Conservation (phyloP, 1,284 basidiomycete species). For the Irpex rosettiformis region DNA sequence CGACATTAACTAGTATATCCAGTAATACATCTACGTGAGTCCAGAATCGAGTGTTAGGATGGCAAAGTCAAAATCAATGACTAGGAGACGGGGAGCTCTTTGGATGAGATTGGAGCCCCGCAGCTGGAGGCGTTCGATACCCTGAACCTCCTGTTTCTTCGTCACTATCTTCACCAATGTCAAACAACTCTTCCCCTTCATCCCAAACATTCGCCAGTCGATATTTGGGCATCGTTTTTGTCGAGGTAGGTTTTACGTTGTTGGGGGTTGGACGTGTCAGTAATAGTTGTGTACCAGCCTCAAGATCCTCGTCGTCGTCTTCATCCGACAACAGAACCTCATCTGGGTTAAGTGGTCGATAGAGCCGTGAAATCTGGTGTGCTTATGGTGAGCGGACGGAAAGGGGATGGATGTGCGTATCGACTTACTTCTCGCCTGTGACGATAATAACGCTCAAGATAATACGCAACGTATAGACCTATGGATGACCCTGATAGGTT, state of each 20-base stretch:
- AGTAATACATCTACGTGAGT: background rate
- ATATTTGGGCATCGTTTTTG: slow-evolving; percentile 3
- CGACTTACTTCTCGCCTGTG: slow-evolving; percentile 64
- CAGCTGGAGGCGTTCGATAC: background rate
- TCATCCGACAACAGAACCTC: slow-evolving; percentile 47
- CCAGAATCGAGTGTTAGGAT: too few species aligned
- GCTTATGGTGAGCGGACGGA: background rate
- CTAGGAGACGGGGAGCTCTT: background rate
- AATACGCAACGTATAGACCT: slow-evolving; percentile 65
- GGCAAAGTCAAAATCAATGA: background rate
- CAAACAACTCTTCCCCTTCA: slow-evolving; percentile 74
- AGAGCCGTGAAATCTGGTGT: slow-evolving; percentile 66
- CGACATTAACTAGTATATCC: background rate
- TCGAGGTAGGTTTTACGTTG: background rate
- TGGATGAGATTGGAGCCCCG: background rate
- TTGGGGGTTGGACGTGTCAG: slow-evolving; percentile 38
- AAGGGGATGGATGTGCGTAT: background rate
- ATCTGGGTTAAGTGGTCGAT: slow-evolving; percentile 60
- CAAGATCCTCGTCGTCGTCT: slow-evolving; percentile 45
- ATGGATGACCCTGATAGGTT: slow-evolving; percentile 78
- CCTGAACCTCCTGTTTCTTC: slow-evolving; percentile 34
- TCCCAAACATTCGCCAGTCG: slow-evolving; percentile 70
- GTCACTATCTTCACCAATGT: slow-evolving; percentile 60
- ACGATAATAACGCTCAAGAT: slow-evolving; percentile 72
- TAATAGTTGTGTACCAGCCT: slow-evolving; percentile 50